phyloP scores from a whole-genome alignment of 2,329 filamentous ascomycete genomes.

The Penicillium sclerotigenum region DNA sequence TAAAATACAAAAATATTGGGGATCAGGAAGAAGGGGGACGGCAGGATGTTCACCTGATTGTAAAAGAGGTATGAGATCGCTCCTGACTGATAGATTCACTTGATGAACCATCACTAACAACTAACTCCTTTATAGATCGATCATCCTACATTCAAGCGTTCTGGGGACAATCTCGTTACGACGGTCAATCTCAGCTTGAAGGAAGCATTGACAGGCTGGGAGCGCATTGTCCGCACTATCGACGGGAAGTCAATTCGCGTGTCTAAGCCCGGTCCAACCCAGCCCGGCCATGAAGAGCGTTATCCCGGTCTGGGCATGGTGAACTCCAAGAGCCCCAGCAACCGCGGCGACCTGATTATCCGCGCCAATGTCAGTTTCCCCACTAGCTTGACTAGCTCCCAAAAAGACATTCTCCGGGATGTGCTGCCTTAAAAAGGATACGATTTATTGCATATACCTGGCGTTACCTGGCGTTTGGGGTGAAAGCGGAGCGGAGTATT shows the following conservation, averaged over 20 bases:
- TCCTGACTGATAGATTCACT: neutral
- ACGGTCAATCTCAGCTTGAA: conserved; percentile 81
- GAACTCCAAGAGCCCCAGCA: conserved; percentile 79
- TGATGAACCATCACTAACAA: conserved; percentile 40
- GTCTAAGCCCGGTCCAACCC: conserved; percentile 77
- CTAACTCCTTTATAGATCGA: conserved; percentile 68
- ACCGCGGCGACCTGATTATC: conserved; percentile 83
- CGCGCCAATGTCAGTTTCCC: conserved; percentile 94
- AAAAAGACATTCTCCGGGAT: conserved; percentile 78
- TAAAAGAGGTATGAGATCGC: conserved; percentile 72
- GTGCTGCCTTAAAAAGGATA: conserved; percentile 56
- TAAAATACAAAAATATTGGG: conserved; percentile 96
- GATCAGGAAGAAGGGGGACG: conserved; percentile 95
- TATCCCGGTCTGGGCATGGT: conserved; percentile 93
- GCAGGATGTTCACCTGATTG: conserved; percentile 91
- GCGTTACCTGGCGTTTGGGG: conserved; percentile 31
- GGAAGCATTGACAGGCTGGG: conserved; percentile 93
- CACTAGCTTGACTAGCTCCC: conserved; percentile 66
- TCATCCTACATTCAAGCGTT: conserved; percentile 77
- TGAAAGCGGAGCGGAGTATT: conserved; percentile 15
- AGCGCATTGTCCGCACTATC: conserved; percentile 84
- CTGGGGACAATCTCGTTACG: conserved; percentile 81
- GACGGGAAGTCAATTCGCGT: conserved; percentile 82
- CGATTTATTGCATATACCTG: conserved; percentile 20
- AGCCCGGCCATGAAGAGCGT: conserved; percentile 73